Conservation (phyloP, 2,329 filamentous ascomycete genomes). For the Colletotrichum brevisporum region DNA sequence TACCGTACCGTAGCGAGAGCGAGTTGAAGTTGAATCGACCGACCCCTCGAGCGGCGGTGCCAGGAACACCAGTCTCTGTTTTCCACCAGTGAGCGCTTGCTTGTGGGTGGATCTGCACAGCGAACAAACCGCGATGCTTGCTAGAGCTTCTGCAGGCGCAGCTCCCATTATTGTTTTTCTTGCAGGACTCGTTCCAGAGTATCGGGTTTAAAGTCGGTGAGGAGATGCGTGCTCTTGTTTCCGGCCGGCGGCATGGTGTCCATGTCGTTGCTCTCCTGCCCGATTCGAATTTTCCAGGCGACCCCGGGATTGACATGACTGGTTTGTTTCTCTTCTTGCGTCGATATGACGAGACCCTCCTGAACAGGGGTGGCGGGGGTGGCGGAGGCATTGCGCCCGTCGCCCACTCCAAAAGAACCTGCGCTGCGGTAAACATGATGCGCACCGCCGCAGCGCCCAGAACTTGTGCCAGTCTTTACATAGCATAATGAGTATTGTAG, state of each 20-base stretch:
- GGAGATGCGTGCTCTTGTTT: slow-evolving; percentile 23
- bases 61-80: slow-evolving; percentile 10
- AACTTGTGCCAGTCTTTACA: not conserved
- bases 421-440: not conserved
- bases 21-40: slow-evolving; percentile 17
- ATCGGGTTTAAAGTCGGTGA: slow-evolving; percentile 39
- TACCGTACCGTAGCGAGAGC: slow-evolving; percentile 13
- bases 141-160: slow-evolving; percentile 25
- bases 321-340: slow-evolving; percentile 14
- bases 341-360: not conserved
- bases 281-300: slow-evolving; percentile 27
- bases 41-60: slow-evolving; percentile 8
- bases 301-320: slow-evolving; percentile 2
- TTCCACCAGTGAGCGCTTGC: slow-evolving; percentile 37
- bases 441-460: slow-evolving; percentile 6
- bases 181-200: slow-evolving; percentile 35
- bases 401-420: slow-evolving; percentile 23
- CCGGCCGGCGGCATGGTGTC: not conserved
- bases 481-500: not conserved
- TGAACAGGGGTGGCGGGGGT: not conserved
- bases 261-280: slow-evolving; percentile 34
- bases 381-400: slow-evolving; percentile 27
- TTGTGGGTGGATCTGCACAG: slow-evolving; percentile 3
- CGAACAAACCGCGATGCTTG: slow-evolving; percentile 11
- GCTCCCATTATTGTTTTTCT: slow-evolving; percentile 16